These are phyloP conservation scores for Westerdykella sp. DNA, from an alignment of 2,329 filamentous ascomycete genomes.

Conservation along the genomic window DNA sequence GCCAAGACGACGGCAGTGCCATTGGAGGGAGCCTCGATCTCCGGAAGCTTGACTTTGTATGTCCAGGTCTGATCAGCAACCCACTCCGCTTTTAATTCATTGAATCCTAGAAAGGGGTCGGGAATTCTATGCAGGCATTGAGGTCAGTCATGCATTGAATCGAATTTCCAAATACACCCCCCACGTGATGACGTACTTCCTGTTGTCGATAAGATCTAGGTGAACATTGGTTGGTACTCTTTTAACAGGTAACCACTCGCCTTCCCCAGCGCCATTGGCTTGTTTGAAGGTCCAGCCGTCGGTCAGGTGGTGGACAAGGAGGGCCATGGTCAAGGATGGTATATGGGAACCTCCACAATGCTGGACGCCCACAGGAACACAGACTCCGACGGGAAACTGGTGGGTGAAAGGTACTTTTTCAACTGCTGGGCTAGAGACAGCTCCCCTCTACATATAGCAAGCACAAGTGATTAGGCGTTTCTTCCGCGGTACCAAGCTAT, in stretches of 20 bases:
- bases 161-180: constrained; percentile 8
- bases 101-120: constrained; percentile 47
- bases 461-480: constrained; percentile 14
- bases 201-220: constrained; percentile 43
- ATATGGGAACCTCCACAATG: not conserved
- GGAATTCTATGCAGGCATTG: constrained; percentile 36
- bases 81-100: constrained; percentile 46
- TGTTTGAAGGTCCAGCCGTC: constrained; percentile 45
- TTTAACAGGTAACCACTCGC: constrained; percentile 41
- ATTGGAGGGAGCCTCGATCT: constrained; percentile 18
- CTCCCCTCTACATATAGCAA: constrained; percentile 22
- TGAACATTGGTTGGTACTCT: constrained; percentile 45
- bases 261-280: constrained; percentile 34
- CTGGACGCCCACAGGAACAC: constrained; percentile 2
- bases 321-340: constrained; percentile 20
- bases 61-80: constrained; percentile 45
- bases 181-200: constrained; percentile 35
- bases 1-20: constrained; percentile 45
- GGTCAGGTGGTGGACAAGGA: constrained; percentile 28
- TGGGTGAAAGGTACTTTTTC: constrained; percentile 4
- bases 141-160: constrained; percentile 14
- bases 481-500: constrained; percentile 13
- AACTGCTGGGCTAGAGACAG: constrained; percentile 5
- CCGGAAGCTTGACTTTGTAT: constrained; percentile 41
- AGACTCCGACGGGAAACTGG: constrained; percentile 1